Base-by-base conservation (phyloP, 1,284 basidiomycete species). In the Ganoderma lucidum region DNA sequence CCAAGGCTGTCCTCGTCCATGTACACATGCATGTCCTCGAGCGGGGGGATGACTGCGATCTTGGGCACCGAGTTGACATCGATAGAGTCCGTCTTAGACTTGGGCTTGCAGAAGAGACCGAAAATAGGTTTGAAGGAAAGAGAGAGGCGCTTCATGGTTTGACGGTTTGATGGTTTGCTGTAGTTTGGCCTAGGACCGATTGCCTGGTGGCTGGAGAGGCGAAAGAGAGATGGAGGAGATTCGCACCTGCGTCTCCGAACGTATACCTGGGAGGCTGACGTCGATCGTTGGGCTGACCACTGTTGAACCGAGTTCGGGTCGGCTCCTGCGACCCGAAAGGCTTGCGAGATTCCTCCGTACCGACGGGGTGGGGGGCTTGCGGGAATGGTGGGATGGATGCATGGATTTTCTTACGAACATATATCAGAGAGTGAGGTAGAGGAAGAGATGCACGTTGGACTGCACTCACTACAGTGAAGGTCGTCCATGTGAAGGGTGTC, bases 1-100 rank as follows among this genome's bases (percentile, higher is more conserved):
- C 35, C 56, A 35, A n/a, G 35, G 35, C n/a, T 59, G 9, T 39
- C 28, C 14, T 35, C 56, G 10, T 39, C 35, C 19, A 39, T 59
- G 35, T 59, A 39, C 17, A 19, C 35, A 23, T 59, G 17, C 35
- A 59, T 59, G 35, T 59, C 56, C 32, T 59, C 56, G 56, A 59
- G 35, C 19, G 56, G 56, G 9, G 56, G 56, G 17, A n/a, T 59
- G 56, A 59, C 19, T 32, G 56, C 10, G 56, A 59, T 59, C 56
- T 4, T 59, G 35, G 56, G 35, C 9, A 59, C 19, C 2, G 55
- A 56, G 32, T 59, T 19, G 56, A 39, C 35, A 35, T 39, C 56
- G 32, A 32, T 32, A 15, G 30, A 32, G 55, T 35, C 55, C 56
- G 56, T 39, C 37, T 14, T 37, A 35, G 56, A 39, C 17, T 35